Conservation (phyloP, 108 stramenopile species). For the Conticribra weissflogii region DNA sequence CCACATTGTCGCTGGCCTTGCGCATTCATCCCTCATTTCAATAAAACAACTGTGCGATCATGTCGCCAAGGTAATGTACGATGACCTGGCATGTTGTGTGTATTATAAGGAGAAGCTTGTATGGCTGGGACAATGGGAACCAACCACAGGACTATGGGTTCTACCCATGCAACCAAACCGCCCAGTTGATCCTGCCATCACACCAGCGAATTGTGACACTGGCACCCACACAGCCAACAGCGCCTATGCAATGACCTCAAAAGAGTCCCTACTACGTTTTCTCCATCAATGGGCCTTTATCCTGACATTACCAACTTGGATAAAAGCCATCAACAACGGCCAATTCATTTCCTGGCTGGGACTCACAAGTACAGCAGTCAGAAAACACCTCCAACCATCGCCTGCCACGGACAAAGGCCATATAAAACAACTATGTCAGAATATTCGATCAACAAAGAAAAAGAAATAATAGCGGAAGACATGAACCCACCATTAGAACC, state of each 20-base stretch:
- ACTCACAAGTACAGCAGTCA: neutral
- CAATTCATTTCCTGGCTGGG: neutral
- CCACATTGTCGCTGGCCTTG: conserved; percentile 17
- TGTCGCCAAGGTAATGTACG: conserved; percentile 1
- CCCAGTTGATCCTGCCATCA: neutral
- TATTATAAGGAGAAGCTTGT: neutral
- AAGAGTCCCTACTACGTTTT: conserved; percentile 1
- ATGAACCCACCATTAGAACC: neutral
- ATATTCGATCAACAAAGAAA: neutral
- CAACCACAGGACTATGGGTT: neutral
- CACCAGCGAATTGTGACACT: neutral
- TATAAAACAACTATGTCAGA: neutral
- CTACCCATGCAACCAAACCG: neutral
- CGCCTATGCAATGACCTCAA: conserved; percentile 5
- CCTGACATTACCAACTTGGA: neutral
- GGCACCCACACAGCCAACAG: no score
- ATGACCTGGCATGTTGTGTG: neutral
- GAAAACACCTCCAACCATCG: neutral
- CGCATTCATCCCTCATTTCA: conserved; percentile 3
- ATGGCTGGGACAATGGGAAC: neutral
- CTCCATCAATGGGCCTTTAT: conserved; percentile 9
- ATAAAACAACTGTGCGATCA: conserved; percentile 10
- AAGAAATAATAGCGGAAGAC: neutral
- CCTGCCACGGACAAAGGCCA: conserved; percentile 18
- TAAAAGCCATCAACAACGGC: conserved; percentile 9